Conservation (phyloP, 2,329 filamentous ascomycete species). For the Camptophora hylomeconis region DNA sequence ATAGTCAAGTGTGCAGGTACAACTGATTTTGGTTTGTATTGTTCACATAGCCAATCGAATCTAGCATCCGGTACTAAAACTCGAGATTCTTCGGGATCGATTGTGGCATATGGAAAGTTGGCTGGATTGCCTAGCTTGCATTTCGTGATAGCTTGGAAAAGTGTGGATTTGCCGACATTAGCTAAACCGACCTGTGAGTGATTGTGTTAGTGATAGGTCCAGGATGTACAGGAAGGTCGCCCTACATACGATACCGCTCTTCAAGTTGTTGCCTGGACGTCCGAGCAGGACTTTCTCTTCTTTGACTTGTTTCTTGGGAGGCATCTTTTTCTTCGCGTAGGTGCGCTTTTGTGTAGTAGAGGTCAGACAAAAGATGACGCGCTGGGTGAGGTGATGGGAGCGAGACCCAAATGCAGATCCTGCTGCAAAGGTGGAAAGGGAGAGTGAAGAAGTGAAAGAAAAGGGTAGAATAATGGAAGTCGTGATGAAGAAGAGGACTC, state of each 20-base stretch:
- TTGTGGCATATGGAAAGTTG: conserved; percentile 98
- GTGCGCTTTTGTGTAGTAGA: conserved; percentile 22
- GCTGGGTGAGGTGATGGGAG: conserved; percentile 11
- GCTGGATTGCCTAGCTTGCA: conserved; percentile 93
- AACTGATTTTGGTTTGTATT: conserved; percentile 93
- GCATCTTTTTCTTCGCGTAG: conserved; percentile 65
- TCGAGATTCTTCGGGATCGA: conserved; percentile 94
- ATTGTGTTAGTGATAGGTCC: conserved; percentile 4
- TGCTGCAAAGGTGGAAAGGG: conserved; percentile 47
- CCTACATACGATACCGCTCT: conserved; percentile 93
- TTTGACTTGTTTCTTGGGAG: conserved; percentile 82
- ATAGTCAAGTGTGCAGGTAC: conserved; percentile 97
- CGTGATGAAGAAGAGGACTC: too few relatives aligned
- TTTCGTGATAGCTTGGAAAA: conserved; percentile 99
- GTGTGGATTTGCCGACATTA: conserved; percentile 97
- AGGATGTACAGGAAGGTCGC: conserved; percentile 8
- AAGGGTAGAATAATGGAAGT: conserved; percentile 7
- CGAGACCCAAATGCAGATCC: conserved; percentile 48
- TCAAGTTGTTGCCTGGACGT: conserved; percentile 92
- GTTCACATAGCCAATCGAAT: conserved; percentile 88
- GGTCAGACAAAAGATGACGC: conserved; percentile 7
- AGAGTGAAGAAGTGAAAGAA: conserved; percentile 43
- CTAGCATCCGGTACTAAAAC: conserved; percentile 94
- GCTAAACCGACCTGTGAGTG: conserved; percentile 73
- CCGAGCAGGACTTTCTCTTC: conserved; percentile 96